phyloP scores from a whole-genome alignment of 2,329 filamentous ascomycete species.

The Nannizziopsis arthrosporioides region DNA sequence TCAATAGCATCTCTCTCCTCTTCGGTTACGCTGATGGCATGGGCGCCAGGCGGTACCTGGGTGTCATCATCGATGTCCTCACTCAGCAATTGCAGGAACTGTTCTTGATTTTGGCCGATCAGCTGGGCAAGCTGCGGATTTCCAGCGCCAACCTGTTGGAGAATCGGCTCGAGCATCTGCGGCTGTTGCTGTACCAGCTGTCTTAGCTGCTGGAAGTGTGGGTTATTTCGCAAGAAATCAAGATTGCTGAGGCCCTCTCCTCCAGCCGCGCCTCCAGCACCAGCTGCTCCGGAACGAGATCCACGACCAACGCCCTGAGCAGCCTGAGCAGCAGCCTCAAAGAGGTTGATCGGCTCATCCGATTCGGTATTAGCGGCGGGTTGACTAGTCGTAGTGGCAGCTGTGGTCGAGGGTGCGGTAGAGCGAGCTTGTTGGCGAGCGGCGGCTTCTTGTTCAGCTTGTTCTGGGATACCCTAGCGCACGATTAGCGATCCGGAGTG shows the following conservation, averaged over 20 bases:
- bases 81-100: slow-evolving; percentile 80
- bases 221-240: slow-evolving; percentile 87
- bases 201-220: slow-evolving; percentile 93
- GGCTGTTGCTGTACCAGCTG: slow-evolving; percentile 96
- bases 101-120: slow-evolving; percentile 82
- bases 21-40: slow-evolving; percentile 69
- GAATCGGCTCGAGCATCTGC: slow-evolving; percentile 94
- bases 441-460: slow-evolving; percentile 53
- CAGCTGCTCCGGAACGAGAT: slow-evolving; percentile 16
- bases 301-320: slow-evolving; percentile 35
- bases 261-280: slow-evolving; percentile 18
- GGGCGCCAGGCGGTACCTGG: slow-evolving; percentile 64
- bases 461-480: slow-evolving; percentile 77
- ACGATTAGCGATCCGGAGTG: not conserved
- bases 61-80: slow-evolving; percentile 77
- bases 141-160: slow-evolving; percentile 87
- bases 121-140: slow-evolving; percentile 90
- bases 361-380: slow-evolving; percentile 26
- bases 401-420: slow-evolving; percentile 35
- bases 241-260: slow-evolving; percentile 54
- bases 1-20: slow-evolving; percentile 97
- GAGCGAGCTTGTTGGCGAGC: slow-evolving; percentile 16
- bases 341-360: slow-evolving; percentile 69
- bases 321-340: slow-evolving; percentile 80
- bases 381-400: slow-evolving; percentile 27